Percentiles rank a stretch among this genome's conserved stretches.
These are phyloP conservation scores for Jatropha curcas DNA, from an alignment of 345 rosid genomes.

Conservation along the genomic window DNA sequence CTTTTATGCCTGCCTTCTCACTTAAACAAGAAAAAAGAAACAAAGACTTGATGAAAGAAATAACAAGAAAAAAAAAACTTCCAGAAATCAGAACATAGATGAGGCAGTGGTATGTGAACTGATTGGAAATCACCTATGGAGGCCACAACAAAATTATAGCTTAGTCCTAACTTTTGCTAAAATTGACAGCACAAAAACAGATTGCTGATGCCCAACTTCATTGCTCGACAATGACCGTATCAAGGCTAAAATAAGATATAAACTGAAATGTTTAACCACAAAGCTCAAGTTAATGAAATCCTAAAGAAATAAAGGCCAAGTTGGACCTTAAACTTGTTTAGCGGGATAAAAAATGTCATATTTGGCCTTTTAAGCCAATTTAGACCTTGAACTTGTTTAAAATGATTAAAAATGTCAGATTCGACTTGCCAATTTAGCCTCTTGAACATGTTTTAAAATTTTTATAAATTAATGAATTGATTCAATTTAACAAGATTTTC, in stretches of 20 bases:
- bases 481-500: too few species aligned
- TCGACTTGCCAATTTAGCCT: too few species aligned
- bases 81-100: background rate
- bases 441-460: too few species aligned
- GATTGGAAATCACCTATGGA: background rate
- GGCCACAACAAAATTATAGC: background rate
- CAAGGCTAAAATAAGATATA: background rate
- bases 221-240: background rate
- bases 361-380: too few species aligned
- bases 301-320: too few species aligned
- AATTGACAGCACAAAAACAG: background rate
- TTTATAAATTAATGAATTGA: too few species aligned
- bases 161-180: background rate
- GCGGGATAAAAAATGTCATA: too few species aligned
- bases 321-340: too few species aligned
- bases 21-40: too few species aligned
- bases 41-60: background rate
- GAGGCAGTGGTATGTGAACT: background rate
- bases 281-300: background rate
- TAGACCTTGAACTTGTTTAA: too few species aligned
- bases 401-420: too few species aligned
- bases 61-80: background rate
- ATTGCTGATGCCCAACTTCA: background rate
- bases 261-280: background rate
- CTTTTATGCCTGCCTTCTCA: too few species aligned